Conservation (phyloP, 768 basidiomycete genomes). For the Mycena amicta region DNA sequence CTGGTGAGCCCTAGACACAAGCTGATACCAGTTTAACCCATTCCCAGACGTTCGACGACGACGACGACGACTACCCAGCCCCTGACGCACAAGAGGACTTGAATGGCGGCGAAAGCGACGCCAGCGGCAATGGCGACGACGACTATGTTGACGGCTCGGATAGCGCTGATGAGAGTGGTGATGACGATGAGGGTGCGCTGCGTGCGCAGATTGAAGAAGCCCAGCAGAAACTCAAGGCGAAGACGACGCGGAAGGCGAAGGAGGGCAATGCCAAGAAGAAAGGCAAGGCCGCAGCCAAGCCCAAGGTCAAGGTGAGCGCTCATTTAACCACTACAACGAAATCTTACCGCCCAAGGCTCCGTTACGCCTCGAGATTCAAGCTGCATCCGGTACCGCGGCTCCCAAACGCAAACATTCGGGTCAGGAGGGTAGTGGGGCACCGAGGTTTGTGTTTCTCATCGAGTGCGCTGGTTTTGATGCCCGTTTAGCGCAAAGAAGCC, state of each 20-base stretch:
- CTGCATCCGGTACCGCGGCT: not conserved
- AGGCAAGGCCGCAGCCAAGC: not conserved
- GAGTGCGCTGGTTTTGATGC: not conserved
- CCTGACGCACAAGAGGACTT: not conserved
- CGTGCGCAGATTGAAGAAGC: not conserved
- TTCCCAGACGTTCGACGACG: too few relatives aligned
- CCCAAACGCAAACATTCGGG: not conserved
- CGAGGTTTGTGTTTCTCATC: not conserved
- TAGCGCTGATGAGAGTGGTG: not conserved
- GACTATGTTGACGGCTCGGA: not conserved
- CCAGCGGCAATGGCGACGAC: not conserved
- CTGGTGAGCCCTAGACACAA: too few relatives aligned
- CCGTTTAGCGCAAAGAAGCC: not conserved
- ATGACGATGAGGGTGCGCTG: not conserved
- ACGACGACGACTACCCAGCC: not conserved
- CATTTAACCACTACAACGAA: not conserved
- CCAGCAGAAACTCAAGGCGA: not conserved
- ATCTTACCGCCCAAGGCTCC: not conserved
- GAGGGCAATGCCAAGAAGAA: not conserved
- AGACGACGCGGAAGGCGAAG: not conserved
- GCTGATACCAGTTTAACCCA: too few relatives aligned
- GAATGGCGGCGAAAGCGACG: not conserved
- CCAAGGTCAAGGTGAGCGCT: not conserved
- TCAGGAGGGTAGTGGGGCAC: not conserved
- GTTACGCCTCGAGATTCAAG: not conserved